Conservation (phyloP, 352 stramenopile species). For the Globisporangium solare region DNA sequence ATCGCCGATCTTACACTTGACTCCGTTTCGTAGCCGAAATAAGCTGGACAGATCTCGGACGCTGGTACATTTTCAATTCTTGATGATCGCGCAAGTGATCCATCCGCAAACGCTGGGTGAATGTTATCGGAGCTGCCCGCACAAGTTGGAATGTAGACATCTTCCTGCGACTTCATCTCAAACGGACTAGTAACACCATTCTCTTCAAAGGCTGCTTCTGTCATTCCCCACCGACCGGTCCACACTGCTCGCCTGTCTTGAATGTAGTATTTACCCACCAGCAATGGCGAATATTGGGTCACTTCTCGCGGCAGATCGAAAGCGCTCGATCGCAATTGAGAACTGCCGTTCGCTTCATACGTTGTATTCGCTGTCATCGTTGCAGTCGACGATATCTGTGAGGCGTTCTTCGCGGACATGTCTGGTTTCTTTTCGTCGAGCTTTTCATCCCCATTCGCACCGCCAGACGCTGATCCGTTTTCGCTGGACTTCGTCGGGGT, state of each 20-base stretch:
- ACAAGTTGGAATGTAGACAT: slow-evolving; percentile 57
- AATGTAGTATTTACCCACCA: slow-evolving; percentile 83
- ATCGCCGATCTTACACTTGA: slow-evolving; percentile 54
- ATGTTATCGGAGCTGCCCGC: slow-evolving; percentile 25
- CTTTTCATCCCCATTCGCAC: slow-evolving; percentile 7
- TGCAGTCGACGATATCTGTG: background rate
- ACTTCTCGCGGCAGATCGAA: slow-evolving; percentile 42
- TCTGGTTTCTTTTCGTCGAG: slow-evolving; percentile 4
- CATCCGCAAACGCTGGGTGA: slow-evolving; percentile 45
- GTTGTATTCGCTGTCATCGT: background rate
- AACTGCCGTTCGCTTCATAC: background rate
- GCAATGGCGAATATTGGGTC: slow-evolving; percentile 61
- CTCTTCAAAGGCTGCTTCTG: slow-evolving; percentile 63
- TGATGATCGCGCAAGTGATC: slow-evolving; percentile 51
- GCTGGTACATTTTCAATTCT: slow-evolving; percentile 30
- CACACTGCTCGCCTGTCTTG: slow-evolving; percentile 78
- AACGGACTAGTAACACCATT: slow-evolving; percentile 79
- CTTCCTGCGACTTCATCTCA: slow-evolving; percentile 85
- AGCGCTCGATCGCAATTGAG: slow-evolving; percentile 5
- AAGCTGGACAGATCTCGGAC: slow-evolving; percentile 46
- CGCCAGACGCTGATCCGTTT: slow-evolving; percentile 1
- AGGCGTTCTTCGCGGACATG: background rate
- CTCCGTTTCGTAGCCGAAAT: slow-evolving; percentile 66
- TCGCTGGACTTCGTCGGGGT: slow-evolving; percentile 10
- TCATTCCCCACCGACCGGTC: slow-evolving; percentile 83